Base-by-base conservation (phyloP, 192 early-diverging fungal species). In the Chytriomyces sp. region DNA sequence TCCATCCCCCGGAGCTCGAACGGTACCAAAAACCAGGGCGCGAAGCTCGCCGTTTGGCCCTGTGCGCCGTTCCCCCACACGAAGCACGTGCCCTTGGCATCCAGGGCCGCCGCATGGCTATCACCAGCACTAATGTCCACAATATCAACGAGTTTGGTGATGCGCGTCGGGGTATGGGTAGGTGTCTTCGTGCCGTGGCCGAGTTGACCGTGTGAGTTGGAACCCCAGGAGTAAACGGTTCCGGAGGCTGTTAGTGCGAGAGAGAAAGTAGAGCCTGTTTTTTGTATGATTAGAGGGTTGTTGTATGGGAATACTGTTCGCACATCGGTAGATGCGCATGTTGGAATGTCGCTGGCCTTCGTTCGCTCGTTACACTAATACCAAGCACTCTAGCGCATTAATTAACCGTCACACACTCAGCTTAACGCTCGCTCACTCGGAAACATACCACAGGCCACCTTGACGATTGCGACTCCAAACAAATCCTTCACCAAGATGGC, bases 211-310 rank as follows among this genome's bases (percentile, higher is more conserved):
- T 5, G 5, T 1, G 30, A 22, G 30, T 62, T 72, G 41, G 28
- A 4, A 22, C 70, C 70, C 70, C 70, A 72, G 22, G 70, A 49
- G 41, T 64, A 72, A 5, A 72, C 49, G 22, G 12, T 72, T 37
- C 70, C 70, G n/a, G 70, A 64, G 19, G 34, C 19, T 14, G 70
- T 72, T 52, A 63, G 25, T 31, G 61, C 70, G 3, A 72, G 10
- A 12, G 61, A 72, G 36, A 52, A 72, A 2, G 26, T 25, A 19
- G 5, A 41, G n/a, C 70, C 70, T 68, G 25, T 3, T 26, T 58
- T 26, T 58, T 17, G 22, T n/a, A n/a, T n/a, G n/a, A n/a, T n/a
- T n/a, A n/a, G n/a, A n/a, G n/a, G n/a, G n/a, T n/a, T n/a, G n/a
- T n/a, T n/a, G n/a, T n/a, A n/a, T n/a, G n/a, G n/a, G n/a, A n/a